Base-by-base conservation (phyloP, 1,284 basidiomycete species). In the Cryptococcus maquisensis region DNA sequence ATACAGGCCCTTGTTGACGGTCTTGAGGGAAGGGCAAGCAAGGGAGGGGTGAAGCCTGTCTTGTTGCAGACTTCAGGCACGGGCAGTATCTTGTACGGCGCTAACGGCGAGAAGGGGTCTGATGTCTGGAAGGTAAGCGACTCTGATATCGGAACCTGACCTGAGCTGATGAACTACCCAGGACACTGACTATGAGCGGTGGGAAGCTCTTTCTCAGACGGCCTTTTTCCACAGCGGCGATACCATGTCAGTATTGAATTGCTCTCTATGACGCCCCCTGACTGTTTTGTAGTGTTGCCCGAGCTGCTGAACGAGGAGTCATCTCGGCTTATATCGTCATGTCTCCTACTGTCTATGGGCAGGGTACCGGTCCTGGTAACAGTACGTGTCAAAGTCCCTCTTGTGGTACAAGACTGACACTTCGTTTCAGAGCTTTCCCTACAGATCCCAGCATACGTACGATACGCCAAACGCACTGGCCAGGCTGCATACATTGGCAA, bases 241-340 rank as follows among this genome's bases (percentile, higher is more conserved):
- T 43, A 51, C 35, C 21, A 57, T 57, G 58, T 60, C 26, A 38
- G 58, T 32, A 10, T 45, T 3, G 23, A n/a, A 5, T 21, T 36
- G n/a, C 40, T 20, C 42, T 23, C 46, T 7, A 20, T 6, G 28
- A 32, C n/a, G 28, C 18, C 3, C 18, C n/a, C 23, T 49, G 52
- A 28, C 28, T 23, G 13, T 24, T 23, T 6, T 21, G 16, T 20
- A 59, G 57, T 43, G 44, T 57, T 16, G 55, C 52, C 21, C 23
- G 28, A 36, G 56, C 59, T 41, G 59, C 56, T 12, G 52, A 48
- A 23, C 16, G 55, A 21, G 59, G 59, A 7, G 43, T 49, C 37
- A 57, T 60, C 41, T 60, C 59, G 24, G 59, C 56, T 4, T 60
- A 60, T 38, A 57, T 60, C 42, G 24, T 60, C 20, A 57, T 55